Evolutionary conservation across 2,329 filamentous ascomycete species (phyloP).

Genomic region (Colletotrichum sp.): DNA sequence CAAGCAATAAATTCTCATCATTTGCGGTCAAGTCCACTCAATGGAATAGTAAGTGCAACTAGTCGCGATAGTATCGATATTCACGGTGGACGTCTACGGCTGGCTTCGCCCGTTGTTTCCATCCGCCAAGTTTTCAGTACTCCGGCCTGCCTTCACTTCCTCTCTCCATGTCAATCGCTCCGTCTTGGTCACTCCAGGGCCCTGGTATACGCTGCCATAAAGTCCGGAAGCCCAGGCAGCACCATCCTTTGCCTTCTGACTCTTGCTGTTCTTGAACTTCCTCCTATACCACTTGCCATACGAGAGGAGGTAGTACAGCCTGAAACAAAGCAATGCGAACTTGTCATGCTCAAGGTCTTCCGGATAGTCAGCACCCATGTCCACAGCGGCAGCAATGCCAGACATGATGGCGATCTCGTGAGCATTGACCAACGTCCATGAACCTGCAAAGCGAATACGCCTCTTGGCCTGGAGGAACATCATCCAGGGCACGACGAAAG

Average conservation of each 20-base stretch:
- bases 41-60: too few species aligned
- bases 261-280: conserved; percentile 29
- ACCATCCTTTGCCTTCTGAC: conserved; percentile 49
- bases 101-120: conserved; percentile 37
- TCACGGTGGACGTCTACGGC: conserved; percentile 15
- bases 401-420: conserved; percentile 73
- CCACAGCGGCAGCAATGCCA: conserved; percentile 71
- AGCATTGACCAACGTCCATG: conserved; percentile 71
- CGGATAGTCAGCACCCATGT: conserved; percentile 69
- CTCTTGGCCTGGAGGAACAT: conserved; percentile 68
- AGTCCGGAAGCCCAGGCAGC: conserved; percentile 60
- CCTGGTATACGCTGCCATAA: conserved; percentile 64
- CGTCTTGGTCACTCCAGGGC: conserved; percentile 57
- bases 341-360: conserved; percentile 66
- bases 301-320: conserved; percentile 64
- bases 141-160: conserved; percentile 38
- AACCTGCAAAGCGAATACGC: conserved; percentile 64
- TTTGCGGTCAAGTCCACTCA: rapidly evolving
- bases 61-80: background rate
- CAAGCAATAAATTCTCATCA: rapidly evolving
- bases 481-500: conserved; percentile 67
- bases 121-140: conserved; percentile 37
- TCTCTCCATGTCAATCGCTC: conserved; percentile 58
- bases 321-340: conserved; percentile 65
- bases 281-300: conserved; percentile 67